Percentiles rank a stretch among this genome's conserved stretches.
Evolutionary conservation across 352 stramenopile species (phyloP).

Genomic region (Thalassiosira allenii): DNA sequence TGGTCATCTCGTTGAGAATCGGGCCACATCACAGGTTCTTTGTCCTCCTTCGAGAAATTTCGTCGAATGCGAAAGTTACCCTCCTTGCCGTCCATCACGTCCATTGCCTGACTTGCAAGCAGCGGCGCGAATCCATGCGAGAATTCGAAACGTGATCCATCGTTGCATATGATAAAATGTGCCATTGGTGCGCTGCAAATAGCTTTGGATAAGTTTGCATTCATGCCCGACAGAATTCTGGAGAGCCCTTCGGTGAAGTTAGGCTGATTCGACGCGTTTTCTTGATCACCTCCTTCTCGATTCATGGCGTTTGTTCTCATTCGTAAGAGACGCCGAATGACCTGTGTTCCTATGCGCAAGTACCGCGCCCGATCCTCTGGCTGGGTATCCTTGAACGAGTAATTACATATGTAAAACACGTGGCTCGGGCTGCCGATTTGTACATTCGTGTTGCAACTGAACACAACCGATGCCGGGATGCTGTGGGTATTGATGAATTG

Average conservation of each 20-base stretch:
- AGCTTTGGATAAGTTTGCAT: slow-evolving; percentile 26
- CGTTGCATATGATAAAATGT: slow-evolving; percentile 28
- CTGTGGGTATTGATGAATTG: slow-evolving; percentile 19
- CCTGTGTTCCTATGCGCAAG: neutral
- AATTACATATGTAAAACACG: neutral
- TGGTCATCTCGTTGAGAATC: no score
- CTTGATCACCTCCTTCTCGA: neutral
- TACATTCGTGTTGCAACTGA: slow-evolving; percentile 8
- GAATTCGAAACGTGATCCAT: slow-evolving; percentile 48
- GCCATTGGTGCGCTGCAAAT: slow-evolving; percentile 46
- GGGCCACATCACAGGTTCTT: neutral
- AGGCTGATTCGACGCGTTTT: no score
- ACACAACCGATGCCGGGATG: slow-evolving; percentile 7
- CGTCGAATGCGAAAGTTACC: neutral
- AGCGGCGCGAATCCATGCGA: slow-evolving; percentile 49
- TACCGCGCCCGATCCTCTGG: slow-evolving; percentile 19
- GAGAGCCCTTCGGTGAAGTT: slow-evolving; percentile 34
- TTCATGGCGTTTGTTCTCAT: neutral
- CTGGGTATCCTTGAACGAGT: neutral
- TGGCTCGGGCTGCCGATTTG: neutral
- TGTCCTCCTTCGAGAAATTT: neutral
- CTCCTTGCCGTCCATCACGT: slow-evolving; percentile 17
- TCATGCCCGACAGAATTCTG: slow-evolving; percentile 41
- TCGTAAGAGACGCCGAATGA: neutral
- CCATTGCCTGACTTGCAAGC: slow-evolving; percentile 31